Conservation (phyloP, 1,284 basidiomycete genomes). For the Chondrostereum purpureum region DNA sequence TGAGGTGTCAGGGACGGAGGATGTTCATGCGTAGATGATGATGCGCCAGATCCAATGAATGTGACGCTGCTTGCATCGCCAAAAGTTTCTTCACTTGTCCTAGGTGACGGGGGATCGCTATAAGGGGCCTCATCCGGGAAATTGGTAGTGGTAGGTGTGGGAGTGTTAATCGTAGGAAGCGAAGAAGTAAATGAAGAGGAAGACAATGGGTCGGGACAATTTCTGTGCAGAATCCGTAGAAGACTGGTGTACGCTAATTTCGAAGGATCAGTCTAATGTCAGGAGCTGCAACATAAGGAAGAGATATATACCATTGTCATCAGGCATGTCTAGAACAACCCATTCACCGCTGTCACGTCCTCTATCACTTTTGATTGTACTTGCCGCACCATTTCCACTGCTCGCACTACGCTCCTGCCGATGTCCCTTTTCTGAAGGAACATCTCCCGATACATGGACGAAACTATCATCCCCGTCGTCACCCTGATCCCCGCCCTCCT, state of each 20-base stretch:
- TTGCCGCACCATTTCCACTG: neutral
- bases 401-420: neutral
- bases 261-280: neutral
- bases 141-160: constrained; percentile 10
- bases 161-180: constrained; percentile 14
- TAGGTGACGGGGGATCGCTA: no score
- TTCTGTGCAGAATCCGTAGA: constrained; percentile 55
- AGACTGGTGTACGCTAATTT: constrained; percentile 45
- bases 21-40: neutral
- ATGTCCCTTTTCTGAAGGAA: neutral
- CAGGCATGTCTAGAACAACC: constrained; percentile 54
- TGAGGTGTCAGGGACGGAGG: neutral
- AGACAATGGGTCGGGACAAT: constrained; percentile 31
- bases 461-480: constrained; percentile 2
- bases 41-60: neutral
- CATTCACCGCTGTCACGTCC: constrained; percentile 33
- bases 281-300: constrained; percentile 5
- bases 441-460: neutral
- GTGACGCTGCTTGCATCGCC: no score
- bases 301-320: constrained; percentile 38
- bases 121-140: neutral
- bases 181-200: constrained; percentile 44
- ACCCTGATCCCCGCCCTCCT: constrained; percentile 2
- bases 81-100: no score
- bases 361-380: neutral